Conservation (phyloP, 495 filamentous ascomycete genomes). For the Penicillium ucsense region DNA sequence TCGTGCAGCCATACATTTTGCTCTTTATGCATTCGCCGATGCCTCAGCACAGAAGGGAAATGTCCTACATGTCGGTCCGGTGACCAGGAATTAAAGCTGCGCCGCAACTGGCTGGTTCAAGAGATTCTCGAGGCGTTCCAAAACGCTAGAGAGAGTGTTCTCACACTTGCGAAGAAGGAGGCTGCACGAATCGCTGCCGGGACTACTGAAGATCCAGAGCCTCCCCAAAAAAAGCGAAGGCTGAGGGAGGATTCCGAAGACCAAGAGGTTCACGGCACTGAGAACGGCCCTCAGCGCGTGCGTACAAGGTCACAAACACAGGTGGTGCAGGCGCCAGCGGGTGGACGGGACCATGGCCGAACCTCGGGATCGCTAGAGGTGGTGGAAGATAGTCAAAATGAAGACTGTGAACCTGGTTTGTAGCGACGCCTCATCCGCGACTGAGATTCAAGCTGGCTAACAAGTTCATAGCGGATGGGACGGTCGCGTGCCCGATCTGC, state of each 20-base stretch:
- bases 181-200: conserved; percentile 9
- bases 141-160: conserved; percentile 47
- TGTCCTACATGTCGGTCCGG: conserved; percentile 72
- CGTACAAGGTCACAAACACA: conserved; percentile 28
- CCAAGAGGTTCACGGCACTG: conserved; percentile 3
- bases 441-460: conserved; percentile 10
- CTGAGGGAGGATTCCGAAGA: conserved; percentile 23
- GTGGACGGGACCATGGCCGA: not conserved
- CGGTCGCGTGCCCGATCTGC: conserved; percentile 79
- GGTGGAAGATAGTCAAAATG: conserved; percentile 32
- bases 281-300: conserved; percentile 17
- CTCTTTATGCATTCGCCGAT: conserved; percentile 84
- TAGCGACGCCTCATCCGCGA: not conserved
- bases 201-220: conserved; percentile 9
- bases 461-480: conserved; percentile 50
- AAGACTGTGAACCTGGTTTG: conserved; percentile 23
- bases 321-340: not conserved
- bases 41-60: conserved; percentile 67
- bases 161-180: conserved; percentile 49
- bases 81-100: conserved; percentile 74
- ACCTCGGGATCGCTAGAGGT: conserved; percentile 9
- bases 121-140: conserved; percentile 77
- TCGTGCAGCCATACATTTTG: conserved; percentile 95
- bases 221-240: conserved; percentile 36
- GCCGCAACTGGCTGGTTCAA: conserved; percentile 73